Evolutionary conservation across 768 basidiomycete species (phyloP), one percentile per base, ranked within the genome.

Genomic region (Tricholoma bakamatsutake): DNA sequence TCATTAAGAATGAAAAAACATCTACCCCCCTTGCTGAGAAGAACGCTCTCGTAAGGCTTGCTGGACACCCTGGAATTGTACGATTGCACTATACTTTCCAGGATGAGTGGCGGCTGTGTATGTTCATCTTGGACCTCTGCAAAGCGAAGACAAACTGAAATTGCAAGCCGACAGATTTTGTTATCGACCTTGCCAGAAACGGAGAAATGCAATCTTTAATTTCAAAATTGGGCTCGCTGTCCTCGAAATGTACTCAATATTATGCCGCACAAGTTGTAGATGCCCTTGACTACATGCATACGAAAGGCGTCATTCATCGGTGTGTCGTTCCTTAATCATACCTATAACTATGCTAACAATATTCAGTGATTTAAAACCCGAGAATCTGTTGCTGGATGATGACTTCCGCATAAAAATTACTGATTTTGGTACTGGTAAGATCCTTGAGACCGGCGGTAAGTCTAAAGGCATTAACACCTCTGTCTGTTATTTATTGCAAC

Each of bases 351-450:
- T 48, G 6, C 48, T 33, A 30, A 45, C 7, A 8, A 13, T 18
- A 50, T 31, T 10, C 67, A 85, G 85, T 54, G 88, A 91, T 66
- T 76, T 91, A 31, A 90, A 91, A 67, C 89, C 89, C 9, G 89
- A 90, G 70, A 98, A 98, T 67, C 77, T 98, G 30, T 77, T 99
- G 8, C 77, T 99, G n/a, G 93, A 96, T 62, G 80, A 80, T 34
- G 80, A 85, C 13, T 90, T 87, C 72, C 84, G 93, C 53, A 83
- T 97, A 66, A 96, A 93, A 69, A 81, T 99, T n/a, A 91, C 93
- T 13, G 97, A 99, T 69, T 98, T 98, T 70, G 97, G 97, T 5
- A 95, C 93, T 4, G 93, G 93, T 17, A 89, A 90, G 71, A 74
- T 90, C 58, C 72, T 85, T 33, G 82, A 85, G 57, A 66, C 77